Base-by-base conservation (phyloP, 106 monocot genomes). In the Acorus calamus region DNA sequence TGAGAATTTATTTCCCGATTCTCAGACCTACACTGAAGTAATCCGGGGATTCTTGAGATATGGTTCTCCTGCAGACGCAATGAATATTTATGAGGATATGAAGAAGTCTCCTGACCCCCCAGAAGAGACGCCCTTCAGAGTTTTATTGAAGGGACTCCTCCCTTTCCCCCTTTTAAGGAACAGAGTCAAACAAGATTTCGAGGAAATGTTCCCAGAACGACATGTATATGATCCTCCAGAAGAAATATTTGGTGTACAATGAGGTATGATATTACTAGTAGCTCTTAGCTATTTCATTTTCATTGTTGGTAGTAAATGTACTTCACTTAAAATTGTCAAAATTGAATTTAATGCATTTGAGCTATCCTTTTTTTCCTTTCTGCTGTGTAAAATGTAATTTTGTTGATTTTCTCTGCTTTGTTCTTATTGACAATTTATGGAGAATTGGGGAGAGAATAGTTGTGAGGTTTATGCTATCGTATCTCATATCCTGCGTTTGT, bases 1-100 rank as follows among this genome's bases (percentile, higher is more conserved):
- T 44, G 84, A 96, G 10, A 61, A 83, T 10, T 50, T 87, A 46
- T 96, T 83, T 77, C 96, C 96, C 61, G 96, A 91, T 72, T 64
- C 80, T 0, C 96, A 91, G 66, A 96, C 96, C 13, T 96, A 96
- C 66, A 87, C 82, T 7, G 96, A 96, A 76, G 91, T 96, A 49
- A 87, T 96, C 53, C 80, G 96, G 69, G 96, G 96, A 47, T 96
- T 96, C 60, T 64, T 91, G 47, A 71, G 76, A 78, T 87, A 83
- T 13, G 90, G 96, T 7, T 96, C 96, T 3, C 96, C 96, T 1
- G 84, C 96, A 12, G 96, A 96, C 77, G 96, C 91, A 8, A 96
- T 96, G 96, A 96, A 91, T 50, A 78, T 96, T 47, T 96, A 91
- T n/a, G 96, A 91, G 69, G 96, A 91, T 65, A 88, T 96, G 96